Evolutionary conservation across 2,329 filamentous ascomycete genomes (phyloP).

Genomic region (Cadophora sp.): DNA sequence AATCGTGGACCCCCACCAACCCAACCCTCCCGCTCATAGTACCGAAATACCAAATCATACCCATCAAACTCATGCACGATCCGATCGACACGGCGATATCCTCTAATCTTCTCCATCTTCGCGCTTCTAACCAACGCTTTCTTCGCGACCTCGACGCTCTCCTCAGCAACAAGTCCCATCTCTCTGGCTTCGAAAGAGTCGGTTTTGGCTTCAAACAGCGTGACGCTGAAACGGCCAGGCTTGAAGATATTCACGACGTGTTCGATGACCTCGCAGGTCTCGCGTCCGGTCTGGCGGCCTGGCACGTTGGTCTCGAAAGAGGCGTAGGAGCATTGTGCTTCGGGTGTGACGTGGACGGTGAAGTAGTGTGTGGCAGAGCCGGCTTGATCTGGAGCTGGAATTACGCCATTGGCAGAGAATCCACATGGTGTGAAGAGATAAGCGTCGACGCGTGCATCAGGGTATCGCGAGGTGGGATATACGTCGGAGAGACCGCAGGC

Average conservation of each 20-base stretch:
- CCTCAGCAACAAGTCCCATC: conserved; percentile 46
- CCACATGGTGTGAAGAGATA: conserved; percentile 97
- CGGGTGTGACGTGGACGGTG: conserved; percentile 96
- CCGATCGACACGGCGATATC: conserved; percentile 88
- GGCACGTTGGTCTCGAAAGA: conserved; percentile 99
- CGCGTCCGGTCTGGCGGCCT: conserved; percentile 82
- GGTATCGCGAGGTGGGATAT: conserved; percentile 86
- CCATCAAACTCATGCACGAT: conserved; percentile 98
- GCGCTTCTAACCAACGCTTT: conserved; percentile 51
- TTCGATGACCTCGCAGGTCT: conserved; percentile 89
- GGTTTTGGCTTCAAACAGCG: conserved; percentile 89
- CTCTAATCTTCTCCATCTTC: conserved; percentile 74
- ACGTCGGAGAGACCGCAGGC: conserved; percentile 87
- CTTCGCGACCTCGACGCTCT: conserved; percentile 46
- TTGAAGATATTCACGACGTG: conserved; percentile 97
- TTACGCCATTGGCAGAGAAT: conserved; percentile 95
- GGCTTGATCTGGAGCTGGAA: conserved; percentile 73
- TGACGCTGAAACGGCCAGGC: conserved; percentile 96
- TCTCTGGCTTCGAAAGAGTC: conserved; percentile 43
- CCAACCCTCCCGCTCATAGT: conserved; percentile 92
- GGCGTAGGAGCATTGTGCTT: conserved; percentile 95
- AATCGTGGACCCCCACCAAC: conserved; percentile 42
- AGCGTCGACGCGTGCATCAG: conserved; percentile 91
- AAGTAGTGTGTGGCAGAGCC: conserved; percentile 78
- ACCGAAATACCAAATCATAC: conserved; percentile 95